A percentile compares a stretch with the other conserved stretches of the same genome.
Conservation (phyloP, 208 protist genomes). For the Trypanosoma grayi region DNA sequence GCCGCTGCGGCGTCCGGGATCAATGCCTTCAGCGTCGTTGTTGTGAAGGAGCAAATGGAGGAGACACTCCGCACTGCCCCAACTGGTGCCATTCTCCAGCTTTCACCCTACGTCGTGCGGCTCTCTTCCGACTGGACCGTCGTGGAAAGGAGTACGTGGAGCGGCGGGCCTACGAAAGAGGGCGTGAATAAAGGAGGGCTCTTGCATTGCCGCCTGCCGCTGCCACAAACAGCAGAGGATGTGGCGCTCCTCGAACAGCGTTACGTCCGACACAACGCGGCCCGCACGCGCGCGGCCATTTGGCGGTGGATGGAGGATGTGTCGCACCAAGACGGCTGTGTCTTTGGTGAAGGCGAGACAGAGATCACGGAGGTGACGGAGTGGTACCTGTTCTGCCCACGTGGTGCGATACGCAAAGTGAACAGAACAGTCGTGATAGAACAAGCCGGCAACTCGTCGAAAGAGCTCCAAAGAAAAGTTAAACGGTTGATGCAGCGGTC, state of each 20-base stretch:
- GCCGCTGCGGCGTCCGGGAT: not conserved
- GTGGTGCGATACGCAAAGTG: slow-evolving; percentile 45
- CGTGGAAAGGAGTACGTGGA: slow-evolving; percentile 34
- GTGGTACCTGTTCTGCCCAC: slow-evolving; percentile 69
- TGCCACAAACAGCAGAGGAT: slow-evolving; percentile 32
- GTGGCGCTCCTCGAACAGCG: slow-evolving; percentile 24
- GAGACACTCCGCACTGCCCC: slow-evolving; percentile 11
- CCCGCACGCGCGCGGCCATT: slow-evolving; percentile 28
- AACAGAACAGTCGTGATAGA: slow-evolving; percentile 33
- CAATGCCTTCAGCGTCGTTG: slow-evolving; percentile 21
- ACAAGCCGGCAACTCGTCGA: not conserved
- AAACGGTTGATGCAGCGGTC: not conserved
- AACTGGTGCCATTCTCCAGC: slow-evolving; percentile 2
- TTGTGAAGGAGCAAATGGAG: slow-evolving; percentile 1
- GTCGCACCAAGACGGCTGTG: slow-evolving; percentile 30
- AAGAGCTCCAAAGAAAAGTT: not conserved
- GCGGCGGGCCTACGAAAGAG: slow-evolving; percentile 8
- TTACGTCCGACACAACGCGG: slow-evolving; percentile 30
- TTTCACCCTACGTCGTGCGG: slow-evolving; percentile 34
- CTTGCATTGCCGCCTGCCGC: slow-evolving; percentile 82
- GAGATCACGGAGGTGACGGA: slow-evolving; percentile 40
- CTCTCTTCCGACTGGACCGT: slow-evolving; percentile 80
- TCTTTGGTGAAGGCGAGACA: slow-evolving; percentile 77
- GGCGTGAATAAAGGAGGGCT: slow-evolving; percentile 15
- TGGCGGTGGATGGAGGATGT: slow-evolving; percentile 30